Percentiles rank a stretch among this genome's conserved stretches.
These are phyloP conservation scores for Debaryomyces sp. DNA, from an alignment of 1,139 yeast genomes.

Conservation along the genomic window DNA sequence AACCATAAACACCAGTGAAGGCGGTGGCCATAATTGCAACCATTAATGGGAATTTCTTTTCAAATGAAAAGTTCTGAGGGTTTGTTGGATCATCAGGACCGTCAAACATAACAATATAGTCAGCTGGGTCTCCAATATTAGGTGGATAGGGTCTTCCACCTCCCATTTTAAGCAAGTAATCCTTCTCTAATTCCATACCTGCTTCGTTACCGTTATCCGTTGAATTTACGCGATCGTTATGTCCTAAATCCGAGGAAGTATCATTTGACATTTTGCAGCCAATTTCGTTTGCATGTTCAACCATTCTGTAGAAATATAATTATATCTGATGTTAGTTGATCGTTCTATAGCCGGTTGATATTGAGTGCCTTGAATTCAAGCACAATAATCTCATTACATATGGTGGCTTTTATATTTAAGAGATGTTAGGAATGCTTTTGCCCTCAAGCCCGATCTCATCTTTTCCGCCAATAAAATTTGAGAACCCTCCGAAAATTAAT, in stretches of 20 bases:
- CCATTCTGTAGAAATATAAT: too few relatives aligned
- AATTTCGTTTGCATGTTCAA: background rate
- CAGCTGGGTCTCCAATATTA: background rate
- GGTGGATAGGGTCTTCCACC: background rate
- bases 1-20: slow-evolving; percentile 40
- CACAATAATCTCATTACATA: too few relatives aligned
- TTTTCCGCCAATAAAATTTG: too few relatives aligned
- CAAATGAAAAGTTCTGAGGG: background rate
- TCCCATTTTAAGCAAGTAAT: background rate
- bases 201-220: background rate
- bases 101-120: background rate
- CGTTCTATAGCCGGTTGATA: too few relatives aligned
- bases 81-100: background rate
- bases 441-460: too few relatives aligned
- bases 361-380: too few relatives aligned
- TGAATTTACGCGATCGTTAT: background rate
- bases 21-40: background rate
- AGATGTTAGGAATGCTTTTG: too few relatives aligned
- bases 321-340: too few relatives aligned
- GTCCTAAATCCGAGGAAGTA: background rate
- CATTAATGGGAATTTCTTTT: too few relatives aligned
- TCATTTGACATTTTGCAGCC: background rate
- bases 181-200: background rate
- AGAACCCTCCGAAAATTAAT: too few relatives aligned
- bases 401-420: too few relatives aligned